Evolutionary conservation across 768 basidiomycete species (phyloP), one percentile per base, ranked within the genome.

Genomic region (Macrolepiota fuliginosa): DNA sequence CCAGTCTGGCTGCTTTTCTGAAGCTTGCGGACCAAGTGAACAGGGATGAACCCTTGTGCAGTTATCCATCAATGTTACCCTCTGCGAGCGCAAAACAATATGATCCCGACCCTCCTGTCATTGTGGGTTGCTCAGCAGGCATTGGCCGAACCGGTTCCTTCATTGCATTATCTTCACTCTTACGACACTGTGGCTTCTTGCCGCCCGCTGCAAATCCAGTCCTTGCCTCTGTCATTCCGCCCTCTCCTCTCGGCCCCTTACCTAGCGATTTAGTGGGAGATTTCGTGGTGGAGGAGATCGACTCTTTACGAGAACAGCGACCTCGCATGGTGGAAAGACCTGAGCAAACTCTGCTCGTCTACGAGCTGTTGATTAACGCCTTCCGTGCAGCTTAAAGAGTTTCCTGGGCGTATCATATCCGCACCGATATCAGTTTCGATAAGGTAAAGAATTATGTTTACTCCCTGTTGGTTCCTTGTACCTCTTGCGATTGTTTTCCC

Each of bases 141-240:
- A 81, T 95, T 61, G 94, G 94, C 2, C 83, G 94, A 37, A 94
- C 94, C 3, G 94, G 94, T 17, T 83, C 92, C 5, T 94, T 93
- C 74, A 90, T 96, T 69, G 86, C 90, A 0, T 69, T 94, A 42
- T 85, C 85, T 9, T 94, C 92, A 12, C 76, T 95, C 39, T 78
- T 94, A n/a, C 89, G 92, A 29, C 71, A 78, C 35, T 73, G 84
- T 63, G 80, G 77, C 32, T 76, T 87, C 58, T 76, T 83, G 24
- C 72, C 73, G n/a, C 68, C 76, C 9, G 64, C 80, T 22, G 60
- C 68, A 59, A 70, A 62, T 9, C 71, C 72, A 9, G 67, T 72
- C 2, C 69, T 69, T 10, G 64, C 72, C 5, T 71, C 74, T 47
- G 65, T 72, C 10, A 65, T 84, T 6, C 77, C 78, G 13, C 63